Base-by-base conservation (phyloP, 2,329 filamentous ascomycete species). In the Alternaria infectoria region DNA sequence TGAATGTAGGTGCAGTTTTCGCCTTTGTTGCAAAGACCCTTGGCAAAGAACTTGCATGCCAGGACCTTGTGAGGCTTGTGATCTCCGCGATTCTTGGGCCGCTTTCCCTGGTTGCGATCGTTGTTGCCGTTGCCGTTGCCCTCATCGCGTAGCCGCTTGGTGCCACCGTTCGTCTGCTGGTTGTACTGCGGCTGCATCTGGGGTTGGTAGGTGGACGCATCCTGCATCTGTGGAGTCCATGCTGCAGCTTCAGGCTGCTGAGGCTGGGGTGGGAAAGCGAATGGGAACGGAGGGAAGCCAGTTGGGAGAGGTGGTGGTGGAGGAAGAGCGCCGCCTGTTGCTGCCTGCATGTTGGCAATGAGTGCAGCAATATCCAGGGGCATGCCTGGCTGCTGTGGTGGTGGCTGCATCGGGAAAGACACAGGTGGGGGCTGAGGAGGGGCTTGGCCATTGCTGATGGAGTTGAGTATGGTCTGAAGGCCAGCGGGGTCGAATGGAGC, bases 1-100 rank as follows among this genome's bases (percentile, higher is more conserved):
- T 93, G 91, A 59, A 90, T 85, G 77, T 90, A 93, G 3, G 90
- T 92, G 81, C 91, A 93, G 72, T 89, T 88, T 36, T 90, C 89
- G 21, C 91, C 91, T 75, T 92, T 90, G 7, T 87, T 88, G 79
- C 91, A 93, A 74, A 89, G 89, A 13, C 90, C 90, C 74, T 91
- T 87, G 61, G 87, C 85, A 83, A 85, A 93, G 77, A 92, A 93
- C 19, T 86, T 86, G 77, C 91, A 93, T 6, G 89, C 85, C 73
- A 78, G 68, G 7, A 80, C 75, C 57, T 80, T 81, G 67, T 80
- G 77, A 9, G 78, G 77, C 21, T 72, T 68, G n/a, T 74, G 66
- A 23, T 65, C 64, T 12, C 47, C 55, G 5, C 61, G 66, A 15
- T 64, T 66, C 59, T 74, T 77, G 57, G 69, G 71, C 55, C 69